Conservation (phyloP, 2,329 filamentous ascomycete species). For the Nemania bipapillata region DNA sequence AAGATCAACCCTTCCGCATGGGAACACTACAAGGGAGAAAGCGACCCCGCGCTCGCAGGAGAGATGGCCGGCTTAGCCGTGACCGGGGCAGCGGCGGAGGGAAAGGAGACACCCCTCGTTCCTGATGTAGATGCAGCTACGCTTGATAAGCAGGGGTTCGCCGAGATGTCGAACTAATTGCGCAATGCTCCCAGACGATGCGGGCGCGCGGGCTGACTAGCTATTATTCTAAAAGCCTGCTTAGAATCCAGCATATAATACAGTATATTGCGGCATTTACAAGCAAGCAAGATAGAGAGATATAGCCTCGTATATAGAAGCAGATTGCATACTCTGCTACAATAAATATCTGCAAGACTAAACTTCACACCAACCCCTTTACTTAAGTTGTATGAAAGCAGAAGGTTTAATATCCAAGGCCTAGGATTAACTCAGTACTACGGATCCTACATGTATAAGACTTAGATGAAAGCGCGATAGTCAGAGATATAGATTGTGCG, state of each 20-base stretch:
- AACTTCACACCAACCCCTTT: background rate
- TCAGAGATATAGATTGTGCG: too few relatives aligned
- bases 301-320: background rate
- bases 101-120: constrained; percentile 61
- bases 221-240: background rate
- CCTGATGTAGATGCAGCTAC: constrained; percentile 61
- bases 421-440: background rate
- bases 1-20: constrained; percentile 76
- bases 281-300: background rate
- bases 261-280: background rate
- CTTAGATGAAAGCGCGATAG: too few relatives aligned
- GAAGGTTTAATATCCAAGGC: background rate
- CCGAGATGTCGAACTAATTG: constrained; percentile 54
- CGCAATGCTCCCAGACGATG: background rate
- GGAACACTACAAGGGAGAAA: constrained; percentile 61
- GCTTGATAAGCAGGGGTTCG: constrained; percentile 68
- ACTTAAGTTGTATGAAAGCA: background rate
- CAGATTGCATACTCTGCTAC: background rate
- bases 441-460: background rate
- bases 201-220: background rate
- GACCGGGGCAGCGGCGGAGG: constrained; percentile 51
- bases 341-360: background rate
- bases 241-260: background rate
- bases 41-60: constrained; percentile 56
- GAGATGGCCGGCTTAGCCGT: constrained; percentile 58